A percentile compares a stretch with the other conserved stretches of the same genome.
phyloP scores from a whole-genome alignment of 2,329 filamentous ascomycete species.

The Pseudocercospora vitis region DNA sequence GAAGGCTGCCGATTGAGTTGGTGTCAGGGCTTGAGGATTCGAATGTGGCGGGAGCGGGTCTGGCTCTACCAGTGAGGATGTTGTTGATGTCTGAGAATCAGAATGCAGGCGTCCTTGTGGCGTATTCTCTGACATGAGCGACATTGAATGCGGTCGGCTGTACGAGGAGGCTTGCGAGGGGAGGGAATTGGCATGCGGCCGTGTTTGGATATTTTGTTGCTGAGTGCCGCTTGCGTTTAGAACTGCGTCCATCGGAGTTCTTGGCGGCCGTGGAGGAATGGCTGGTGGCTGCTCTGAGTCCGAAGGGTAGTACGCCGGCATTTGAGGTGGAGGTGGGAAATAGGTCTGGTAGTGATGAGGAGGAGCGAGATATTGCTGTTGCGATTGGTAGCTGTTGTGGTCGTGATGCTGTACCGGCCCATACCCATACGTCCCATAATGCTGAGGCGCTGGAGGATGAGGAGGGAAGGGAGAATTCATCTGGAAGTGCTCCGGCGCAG shows the following conservation, averaged over 20 bases:
- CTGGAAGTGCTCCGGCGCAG: conserved; percentile 16
- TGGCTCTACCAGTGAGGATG: conserved; percentile 20
- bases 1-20: conserved; percentile 23
- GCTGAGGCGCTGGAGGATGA: background rate
- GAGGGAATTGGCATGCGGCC: background rate
- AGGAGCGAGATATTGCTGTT: conserved; percentile 10
- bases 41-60: conserved; percentile 28
- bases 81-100: conserved; percentile 1
- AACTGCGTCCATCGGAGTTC: background rate
- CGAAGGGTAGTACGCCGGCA: background rate
- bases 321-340: background rate
- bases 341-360: conserved; percentile 7
- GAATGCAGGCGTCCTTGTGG: conserved; percentile 4
- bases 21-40: conserved; percentile 26
- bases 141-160: background rate
- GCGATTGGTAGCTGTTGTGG: background rate
- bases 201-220: background rate
- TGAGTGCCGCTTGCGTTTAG: background rate
- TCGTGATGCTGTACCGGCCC: background rate
- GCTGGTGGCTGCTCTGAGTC: conserved; percentile 8
- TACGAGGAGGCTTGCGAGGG: background rate
- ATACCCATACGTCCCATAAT: conserved; percentile 3
- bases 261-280: conserved; percentile 13
- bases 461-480: conserved; percentile 8
- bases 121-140: background rate